Conservation (phyloP, 1,284 basidiomycete species). For the Peniophora sp. region DNA sequence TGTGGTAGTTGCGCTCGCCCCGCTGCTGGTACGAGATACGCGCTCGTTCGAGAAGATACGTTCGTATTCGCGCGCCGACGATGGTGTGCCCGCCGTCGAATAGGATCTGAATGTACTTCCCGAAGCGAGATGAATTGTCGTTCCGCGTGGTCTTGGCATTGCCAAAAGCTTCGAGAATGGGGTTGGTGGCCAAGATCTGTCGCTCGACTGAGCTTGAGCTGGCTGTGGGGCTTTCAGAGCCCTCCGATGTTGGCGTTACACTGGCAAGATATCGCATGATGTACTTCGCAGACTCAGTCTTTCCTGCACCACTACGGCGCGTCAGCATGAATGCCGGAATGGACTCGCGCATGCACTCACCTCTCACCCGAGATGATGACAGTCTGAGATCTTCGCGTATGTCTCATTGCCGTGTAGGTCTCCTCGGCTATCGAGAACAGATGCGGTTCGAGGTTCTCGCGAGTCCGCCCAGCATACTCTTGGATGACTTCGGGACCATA, state of each 20-base stretch:
- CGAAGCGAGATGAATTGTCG: conserved; percentile 97
- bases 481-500: conserved; percentile 96
- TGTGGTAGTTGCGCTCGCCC: conserved; percentile 97
- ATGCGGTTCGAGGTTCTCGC: conserved; percentile 95
- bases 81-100: conserved; percentile 94
- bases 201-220: conserved; percentile 90
- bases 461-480: conserved; percentile 85
- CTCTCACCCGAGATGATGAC: conserved; percentile 98
- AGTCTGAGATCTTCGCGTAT: conserved; percentile 90
- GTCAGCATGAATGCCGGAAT: conserved; percentile 4
- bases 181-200: conserved; percentile 96
- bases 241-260: conserved; percentile 76
- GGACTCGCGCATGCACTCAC: conserved; percentile 32
- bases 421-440: conserved; percentile 98
- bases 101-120: conserved; percentile 98
- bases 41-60: conserved; percentile 93
- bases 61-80: conserved; percentile 93
- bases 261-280: conserved; percentile 99
- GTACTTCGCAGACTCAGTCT: conserved; percentile 97
- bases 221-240: conserved; percentile 60
- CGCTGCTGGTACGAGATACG: conserved; percentile 94
- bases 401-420: conserved; percentile 94
- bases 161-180: conserved; percentile 96
- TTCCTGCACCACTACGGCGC: conserved; percentile 81
- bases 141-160: conserved; percentile 98